Evolutionary conservation across 768 basidiomycete species (phyloP).

Genomic region (Cystobasidium ongulense): DNA sequence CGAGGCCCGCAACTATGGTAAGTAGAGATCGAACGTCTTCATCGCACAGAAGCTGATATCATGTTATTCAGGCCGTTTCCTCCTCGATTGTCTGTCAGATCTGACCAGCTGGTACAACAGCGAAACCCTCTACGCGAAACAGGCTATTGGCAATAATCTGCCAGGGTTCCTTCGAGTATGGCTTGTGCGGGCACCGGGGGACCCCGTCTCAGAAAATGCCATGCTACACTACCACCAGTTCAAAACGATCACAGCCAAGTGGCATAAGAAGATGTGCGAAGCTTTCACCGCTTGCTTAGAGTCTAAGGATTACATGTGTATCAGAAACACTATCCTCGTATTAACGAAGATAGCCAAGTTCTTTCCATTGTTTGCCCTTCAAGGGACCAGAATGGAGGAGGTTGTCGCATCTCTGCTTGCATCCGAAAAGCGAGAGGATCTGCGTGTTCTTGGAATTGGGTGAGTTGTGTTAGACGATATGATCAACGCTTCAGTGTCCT

Average conservation of each 20-base stretch:
- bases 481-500: not conserved
- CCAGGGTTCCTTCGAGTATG: conserved; percentile 39
- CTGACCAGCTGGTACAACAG: conserved; percentile 70
- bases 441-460: conserved; percentile 43
- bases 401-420: conserved; percentile 50
- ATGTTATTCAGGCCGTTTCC: conserved; percentile 63
- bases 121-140: conserved; percentile 51
- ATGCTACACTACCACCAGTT: conserved; percentile 64
- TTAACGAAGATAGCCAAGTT: conserved; percentile 82
- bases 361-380: conserved; percentile 66
- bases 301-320: conserved; percentile 89
- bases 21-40: conserved; percentile 28
- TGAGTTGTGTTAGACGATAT: conserved; percentile 27
- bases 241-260: conserved; percentile 66
- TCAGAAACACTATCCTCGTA: conserved; percentile 91
- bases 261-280: conserved; percentile 70
- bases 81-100: conserved; percentile 68
- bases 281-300: conserved; percentile 70
- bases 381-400: conserved; percentile 53
- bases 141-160: conserved; percentile 58
- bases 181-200: conserved; percentile 54
- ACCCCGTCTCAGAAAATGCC: conserved; percentile 63
- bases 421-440: conserved; percentile 58
- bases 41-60: not conserved
- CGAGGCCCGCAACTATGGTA: conserved; percentile 90